Base-by-base conservation (phyloP, 768 basidiomycete genomes). In the Amanita rubescens region DNA sequence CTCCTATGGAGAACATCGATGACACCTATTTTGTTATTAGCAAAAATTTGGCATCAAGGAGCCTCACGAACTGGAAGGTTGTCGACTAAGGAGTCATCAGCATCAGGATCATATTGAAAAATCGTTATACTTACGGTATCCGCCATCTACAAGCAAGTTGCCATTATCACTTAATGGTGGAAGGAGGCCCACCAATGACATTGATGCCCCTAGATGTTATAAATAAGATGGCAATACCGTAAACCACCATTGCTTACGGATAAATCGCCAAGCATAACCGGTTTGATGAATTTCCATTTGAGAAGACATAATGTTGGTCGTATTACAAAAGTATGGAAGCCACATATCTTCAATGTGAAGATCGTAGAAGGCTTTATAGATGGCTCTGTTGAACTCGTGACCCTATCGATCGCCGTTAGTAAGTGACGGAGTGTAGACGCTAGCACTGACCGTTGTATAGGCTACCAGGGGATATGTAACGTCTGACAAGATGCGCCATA, bases 261-360 rank as follows among this genome's bases (percentile, higher is more conserved):
- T 90, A 64, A 83, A 91, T 60, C 93, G 78, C 95, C 95, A 99
- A 11, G 96, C 95, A 71, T 97, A 98, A n/a, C 96, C 96, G 11
- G 91, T 90, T 60, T 94, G 89, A 62, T 99, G 96, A 39, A 98
- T 85, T 63, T 98, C 94, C 93, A 98, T 98, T 8, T 85, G 79
- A 8, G 93, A 96, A 42, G 90, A 91, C 49, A 86, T 93, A 66
- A 99, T 96, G 62, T 97, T 97, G 17, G 96, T 95, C 2, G 95
- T 91, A 62, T 98, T 98, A 70, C 94, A 96, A 70, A 95, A 98
- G 72, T 83, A 97, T 3, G 95, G 96, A 5, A 99, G 75, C 96
- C 95, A 98, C 90, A 96, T 95, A 69, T 96, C 94, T 68, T 93
- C 89, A 37, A 92, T 92, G 60, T 97, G 94, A 38, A 94, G 81